These are phyloP conservation scores for Saturnispora kantuleensis DNA, from an alignment of 805 yeast species.

Conservation along the genomic window DNA sequence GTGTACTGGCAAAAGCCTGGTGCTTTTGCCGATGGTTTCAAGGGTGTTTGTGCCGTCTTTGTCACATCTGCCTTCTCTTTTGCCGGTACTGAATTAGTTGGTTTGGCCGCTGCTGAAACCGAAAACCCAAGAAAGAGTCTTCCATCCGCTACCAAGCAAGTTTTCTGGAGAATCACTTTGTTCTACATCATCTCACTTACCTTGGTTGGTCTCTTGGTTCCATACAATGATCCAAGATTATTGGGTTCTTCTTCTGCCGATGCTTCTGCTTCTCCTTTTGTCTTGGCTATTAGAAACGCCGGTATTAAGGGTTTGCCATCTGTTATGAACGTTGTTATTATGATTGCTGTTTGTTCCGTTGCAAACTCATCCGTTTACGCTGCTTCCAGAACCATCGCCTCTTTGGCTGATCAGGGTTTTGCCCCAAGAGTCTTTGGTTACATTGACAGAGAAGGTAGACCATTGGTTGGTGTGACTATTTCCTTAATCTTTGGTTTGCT, in stretches of 20 bases:
- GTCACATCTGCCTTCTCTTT: slow-evolving; percentile 56
- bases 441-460: slow-evolving; percentile 69
- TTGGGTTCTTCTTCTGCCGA: slow-evolving; percentile 40
- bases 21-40: slow-evolving; percentile 42
- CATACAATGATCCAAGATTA: slow-evolving; percentile 39
- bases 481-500: slow-evolving; percentile 45
- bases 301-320: slow-evolving; percentile 57
- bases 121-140: slow-evolving; percentile 50
- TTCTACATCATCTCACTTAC: slow-evolving; percentile 46
- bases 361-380: slow-evolving; percentile 67
- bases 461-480: slow-evolving; percentile 53
- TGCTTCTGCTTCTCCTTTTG: slow-evolving; percentile 64
- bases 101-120: slow-evolving; percentile 60
- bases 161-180: slow-evolving; percentile 52
- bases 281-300: slow-evolving; percentile 53
- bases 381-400: slow-evolving; percentile 59
- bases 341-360: slow-evolving; percentile 62
- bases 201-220: slow-evolving; percentile 51
- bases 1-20: slow-evolving; percentile 53
- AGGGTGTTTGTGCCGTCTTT: slow-evolving; percentile 55
- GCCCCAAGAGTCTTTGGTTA: slow-evolving; percentile 54
- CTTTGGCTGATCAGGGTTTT: slow-evolving; percentile 59
- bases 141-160: slow-evolving; percentile 57
- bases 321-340: slow-evolving; percentile 61
- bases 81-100: slow-evolving; percentile 59